Evolutionary conservation across 2,329 filamentous ascomycete genomes (phyloP).

Genomic region (Cryphonectria carpinicola): DNA sequence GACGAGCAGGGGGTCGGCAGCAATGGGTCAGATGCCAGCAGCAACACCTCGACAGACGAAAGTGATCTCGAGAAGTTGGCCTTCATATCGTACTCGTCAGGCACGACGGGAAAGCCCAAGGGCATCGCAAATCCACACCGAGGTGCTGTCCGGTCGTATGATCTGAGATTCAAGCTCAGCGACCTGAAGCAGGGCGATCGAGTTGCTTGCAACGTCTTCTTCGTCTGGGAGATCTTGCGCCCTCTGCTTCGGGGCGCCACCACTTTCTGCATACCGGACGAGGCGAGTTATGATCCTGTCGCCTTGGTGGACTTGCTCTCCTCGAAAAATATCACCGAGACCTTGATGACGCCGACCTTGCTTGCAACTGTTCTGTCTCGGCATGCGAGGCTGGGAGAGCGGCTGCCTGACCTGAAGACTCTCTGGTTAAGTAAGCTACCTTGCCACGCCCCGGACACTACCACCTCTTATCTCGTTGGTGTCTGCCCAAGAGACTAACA

Average conservation of each 20-base stretch:
- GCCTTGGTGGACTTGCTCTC: constrained; percentile 73
- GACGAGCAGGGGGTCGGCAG: constrained; percentile 49
- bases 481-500: constrained; percentile 38
- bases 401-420: constrained; percentile 68
- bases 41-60: constrained; percentile 52
- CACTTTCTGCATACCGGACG: constrained; percentile 74
- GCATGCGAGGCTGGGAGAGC: constrained; percentile 65
- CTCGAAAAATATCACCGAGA: constrained; percentile 72
- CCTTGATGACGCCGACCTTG: constrained; percentile 81
- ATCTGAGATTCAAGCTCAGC: constrained; percentile 71
- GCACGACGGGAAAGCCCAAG: constrained; percentile 79
- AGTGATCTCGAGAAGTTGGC: constrained; percentile 74
- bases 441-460: too few relatives aligned
- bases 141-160: constrained; percentile 74
- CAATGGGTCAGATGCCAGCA: constrained; percentile 36
- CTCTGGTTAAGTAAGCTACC: constrained; percentile 62
- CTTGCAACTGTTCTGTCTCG: constrained; percentile 74
- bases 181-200: constrained; percentile 73
- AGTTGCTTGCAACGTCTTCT: constrained; percentile 88
- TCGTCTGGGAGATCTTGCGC: constrained; percentile 82
- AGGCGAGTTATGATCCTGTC: constrained; percentile 76
- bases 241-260: constrained; percentile 77
- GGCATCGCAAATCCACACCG: constrained; percentile 80
- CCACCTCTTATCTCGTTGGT: too few relatives aligned
- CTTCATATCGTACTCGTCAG: constrained; percentile 82